Percentiles rank a stretch among this genome's conserved stretches.
Evolutionary conservation across 345 rosid genomes (phyloP).

Genomic region (Schrenkiella parvula): DNA sequence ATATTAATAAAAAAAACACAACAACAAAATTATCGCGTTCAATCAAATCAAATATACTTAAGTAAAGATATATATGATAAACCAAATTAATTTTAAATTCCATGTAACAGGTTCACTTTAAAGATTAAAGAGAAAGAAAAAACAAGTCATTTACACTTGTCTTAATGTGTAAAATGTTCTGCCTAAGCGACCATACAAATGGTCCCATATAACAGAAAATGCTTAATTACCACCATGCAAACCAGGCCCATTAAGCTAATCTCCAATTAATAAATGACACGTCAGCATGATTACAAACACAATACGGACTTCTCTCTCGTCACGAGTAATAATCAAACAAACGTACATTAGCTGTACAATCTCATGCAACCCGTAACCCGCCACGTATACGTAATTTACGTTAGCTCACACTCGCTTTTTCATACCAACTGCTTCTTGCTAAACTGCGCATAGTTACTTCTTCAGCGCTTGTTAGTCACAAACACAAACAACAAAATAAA

Average conservation of each 20-base stretch:
- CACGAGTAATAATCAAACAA: slow-evolving; percentile 28
- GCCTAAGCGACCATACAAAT: no score
- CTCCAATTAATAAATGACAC: slow-evolving; percentile 1
- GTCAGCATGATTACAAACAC: neutral
- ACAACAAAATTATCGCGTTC: no score
- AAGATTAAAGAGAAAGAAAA: no score
- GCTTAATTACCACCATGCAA: neutral
- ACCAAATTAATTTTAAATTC: no score
- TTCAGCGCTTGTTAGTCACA: slow-evolving; percentile 2
- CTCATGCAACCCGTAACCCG: slow-evolving; percentile 15
- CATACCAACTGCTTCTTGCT: neutral
- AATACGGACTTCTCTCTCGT: slow-evolving; percentile 24
- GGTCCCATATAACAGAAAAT: neutral
- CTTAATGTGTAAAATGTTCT: no score
- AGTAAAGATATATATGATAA: no score
- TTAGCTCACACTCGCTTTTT: neutral
- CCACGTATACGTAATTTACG: slow-evolving; percentile 23
- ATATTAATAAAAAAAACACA: no score
- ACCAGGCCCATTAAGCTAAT: slow-evolving; percentile 18
- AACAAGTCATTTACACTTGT: no score
- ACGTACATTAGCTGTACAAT: slow-evolving; percentile 28
- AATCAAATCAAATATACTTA: no score
- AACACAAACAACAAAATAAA: neutral
- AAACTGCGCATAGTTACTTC: neutral
- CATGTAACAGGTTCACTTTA: no score